Base-by-base conservation (phyloP, 1,139 yeast species). In the Pichiaceae sp. region DNA sequence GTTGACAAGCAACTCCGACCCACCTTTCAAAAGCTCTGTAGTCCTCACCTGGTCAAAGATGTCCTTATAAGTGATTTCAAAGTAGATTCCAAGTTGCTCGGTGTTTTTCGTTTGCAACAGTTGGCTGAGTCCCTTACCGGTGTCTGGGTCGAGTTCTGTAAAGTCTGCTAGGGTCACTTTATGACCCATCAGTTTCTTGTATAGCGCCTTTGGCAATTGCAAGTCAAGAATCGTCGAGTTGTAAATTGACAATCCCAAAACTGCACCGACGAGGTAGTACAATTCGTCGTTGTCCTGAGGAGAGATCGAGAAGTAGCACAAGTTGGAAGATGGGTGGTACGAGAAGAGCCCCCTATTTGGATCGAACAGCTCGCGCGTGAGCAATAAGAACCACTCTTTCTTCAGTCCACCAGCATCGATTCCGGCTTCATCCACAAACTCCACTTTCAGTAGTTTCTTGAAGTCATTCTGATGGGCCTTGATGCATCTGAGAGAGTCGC, bases 351-450 rank as follows among this genome's bases (percentile, higher is more conserved):
- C 85, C 32, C 77, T 71, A 34, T 64, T 63, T 0, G 87, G 81
- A 49, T 70, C 72, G 51, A 89, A 83, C 2, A 91, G 57, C 18
- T 79, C 78, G 41, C 74, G 72, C 1, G 84, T 78, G 31, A 91
- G 61, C 24, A 87, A 57, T 35, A 78, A 63, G 56, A 91, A 89
- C 97, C 97, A 91, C 53, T 91, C 97, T 53, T 87, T 89, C 46
- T 79, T 75, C 42, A 89, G 65, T 0, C 98, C 98, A 1, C 97
- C 98, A 0, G 87, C 96, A 62, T 91, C 98, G 17, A 89, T 70
- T 0, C 97, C 97, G 0, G 91, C 93, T 52, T 91, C 97, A 38
- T 78, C 78, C 3, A 80, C 58, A 56, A 91, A 91, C 49, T 83
- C 89, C 11, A 91, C 81, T 44, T 76, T 68, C 21, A 89, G 59